phyloP scores from a whole-genome alignment of 2,329 filamentous ascomycete genomes.

The Endocalyx cinctus region DNA sequence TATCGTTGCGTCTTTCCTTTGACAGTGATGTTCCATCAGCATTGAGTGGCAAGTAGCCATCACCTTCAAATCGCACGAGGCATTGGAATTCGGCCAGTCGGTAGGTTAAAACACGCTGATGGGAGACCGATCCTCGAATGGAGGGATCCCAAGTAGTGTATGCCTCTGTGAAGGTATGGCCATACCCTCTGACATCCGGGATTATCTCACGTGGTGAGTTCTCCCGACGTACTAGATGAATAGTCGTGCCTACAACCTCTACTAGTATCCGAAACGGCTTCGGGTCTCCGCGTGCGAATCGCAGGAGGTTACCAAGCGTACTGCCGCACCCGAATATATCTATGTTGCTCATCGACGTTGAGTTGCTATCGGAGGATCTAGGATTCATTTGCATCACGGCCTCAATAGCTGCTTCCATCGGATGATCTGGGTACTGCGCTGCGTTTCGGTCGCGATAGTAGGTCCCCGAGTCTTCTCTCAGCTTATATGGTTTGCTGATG shows the following conservation, averaged over 20 bases:
- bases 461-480: slow-evolving; percentile 38
- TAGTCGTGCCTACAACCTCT: slow-evolving; percentile 49
- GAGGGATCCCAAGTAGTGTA: background rate
- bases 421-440: slow-evolving; percentile 43
- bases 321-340: slow-evolving; percentile 58
- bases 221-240: slow-evolving; percentile 57
- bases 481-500: background rate
- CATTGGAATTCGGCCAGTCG: background rate
- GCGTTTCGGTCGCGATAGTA: slow-evolving; percentile 54
- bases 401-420: slow-evolving; percentile 45
- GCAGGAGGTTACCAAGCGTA: slow-evolving; percentile 57
- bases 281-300: slow-evolving; percentile 44
- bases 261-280: slow-evolving; percentile 54
- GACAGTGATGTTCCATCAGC: too few relatives aligned
- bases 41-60: too few relatives aligned
- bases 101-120: background rate
- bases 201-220: background rate
- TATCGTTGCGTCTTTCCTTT: too few relatives aligned
- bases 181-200: background rate
- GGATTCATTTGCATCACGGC: slow-evolving; percentile 17
- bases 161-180: background rate
- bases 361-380: too few relatives aligned
- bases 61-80: slow-evolving; percentile 21
- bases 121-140: background rate
- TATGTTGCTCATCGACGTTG: slow-evolving; percentile 23